These are phyloP conservation scores for Cyphellophora europaea DNA, from an alignment of 2,329 filamentous ascomycete species.

Conservation along the genomic window DNA sequence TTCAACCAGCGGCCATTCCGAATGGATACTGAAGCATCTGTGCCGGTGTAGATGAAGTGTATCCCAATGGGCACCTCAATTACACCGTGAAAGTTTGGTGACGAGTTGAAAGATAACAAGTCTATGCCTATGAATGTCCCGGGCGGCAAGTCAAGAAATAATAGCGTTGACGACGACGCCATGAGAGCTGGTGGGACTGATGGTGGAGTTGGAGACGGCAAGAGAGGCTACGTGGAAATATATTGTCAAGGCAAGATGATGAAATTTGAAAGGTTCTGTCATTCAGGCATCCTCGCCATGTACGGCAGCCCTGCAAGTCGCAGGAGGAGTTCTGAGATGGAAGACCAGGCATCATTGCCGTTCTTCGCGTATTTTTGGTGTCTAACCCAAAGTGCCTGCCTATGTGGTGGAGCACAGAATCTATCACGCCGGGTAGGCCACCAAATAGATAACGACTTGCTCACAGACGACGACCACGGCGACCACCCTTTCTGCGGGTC, in stretches of 20 bases:
- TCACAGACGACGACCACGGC: slow-evolving; percentile 99
- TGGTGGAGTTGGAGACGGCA: too few species aligned
- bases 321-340: slow-evolving; percentile 15
- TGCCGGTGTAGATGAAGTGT: slow-evolving; percentile 54
- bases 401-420: background rate
- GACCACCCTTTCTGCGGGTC: slow-evolving; percentile 99
- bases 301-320: too few species aligned
- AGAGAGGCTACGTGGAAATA: too few species aligned
- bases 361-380: slow-evolving; percentile 41
- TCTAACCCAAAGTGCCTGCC: background rate
- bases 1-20: slow-evolving; percentile 50
- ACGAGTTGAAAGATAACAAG: slow-evolving; percentile 53
- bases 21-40: slow-evolving; percentile 48
- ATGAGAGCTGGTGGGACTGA: slow-evolving; percentile 7
- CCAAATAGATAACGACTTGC: slow-evolving; percentile 24
- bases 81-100: slow-evolving; percentile 52
- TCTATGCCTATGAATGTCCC: slow-evolving; percentile 43
- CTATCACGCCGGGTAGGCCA: background rate
- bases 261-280: slow-evolving; percentile 2
- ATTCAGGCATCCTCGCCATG: slow-evolving; percentile 3
- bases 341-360: slow-evolving; percentile 44
- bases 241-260: slow-evolving; percentile 1
- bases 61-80: slow-evolving; percentile 48
- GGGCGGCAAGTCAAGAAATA: slow-evolving; percentile 35
- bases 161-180: slow-evolving; percentile 28